Conservation (phyloP, 306 rosid species). For the Sindora glabra region DNA sequence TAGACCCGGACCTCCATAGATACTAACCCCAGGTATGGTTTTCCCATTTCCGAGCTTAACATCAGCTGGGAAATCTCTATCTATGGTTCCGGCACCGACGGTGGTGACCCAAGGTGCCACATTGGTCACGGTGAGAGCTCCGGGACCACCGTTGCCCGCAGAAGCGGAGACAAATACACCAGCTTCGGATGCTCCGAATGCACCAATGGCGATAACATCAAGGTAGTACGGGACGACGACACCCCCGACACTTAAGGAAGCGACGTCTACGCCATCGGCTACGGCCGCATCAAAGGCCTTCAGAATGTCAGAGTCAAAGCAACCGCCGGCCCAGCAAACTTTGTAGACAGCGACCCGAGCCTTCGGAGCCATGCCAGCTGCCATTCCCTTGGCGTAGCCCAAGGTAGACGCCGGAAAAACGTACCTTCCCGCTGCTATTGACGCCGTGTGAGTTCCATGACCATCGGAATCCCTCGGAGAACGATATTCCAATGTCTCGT, state of each 20-base stretch:
- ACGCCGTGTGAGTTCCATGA: constrained; percentile 84
- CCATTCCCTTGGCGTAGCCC: constrained; percentile 68
- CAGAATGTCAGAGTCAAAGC: constrained; percentile 76
- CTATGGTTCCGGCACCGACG: constrained; percentile 90
- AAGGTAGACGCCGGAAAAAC: constrained; percentile 68
- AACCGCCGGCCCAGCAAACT: constrained; percentile 78
- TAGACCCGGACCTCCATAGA: constrained; percentile 73
- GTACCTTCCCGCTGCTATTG: constrained; percentile 78
- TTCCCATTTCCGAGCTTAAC: constrained; percentile 76
- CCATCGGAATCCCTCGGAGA: constrained; percentile 87
- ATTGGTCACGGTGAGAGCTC: constrained; percentile 70
- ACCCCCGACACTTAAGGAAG: constrained; percentile 82
- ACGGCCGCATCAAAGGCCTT: constrained; percentile 87
- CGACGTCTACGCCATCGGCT: constrained; percentile 65
- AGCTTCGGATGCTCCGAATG: constrained; percentile 46
- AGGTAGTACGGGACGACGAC: constrained; percentile 82
- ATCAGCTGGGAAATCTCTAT: constrained; percentile 75
- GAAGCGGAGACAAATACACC: constrained; percentile 82
- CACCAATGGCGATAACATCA: constrained; percentile 68
- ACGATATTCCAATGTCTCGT: constrained; percentile 56
- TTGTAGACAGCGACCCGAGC: constrained; percentile 76
- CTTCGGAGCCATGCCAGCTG: constrained; percentile 92
- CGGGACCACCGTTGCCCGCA: constrained; percentile 89
- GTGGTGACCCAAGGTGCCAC: constrained; percentile 91
- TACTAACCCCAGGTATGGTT: constrained; percentile 44